Percentiles rank a stretch among this genome's conserved stretches.
Conservation (phyloP, 495 filamentous ascomycete species). For the Pyronema domesticum region DNA sequence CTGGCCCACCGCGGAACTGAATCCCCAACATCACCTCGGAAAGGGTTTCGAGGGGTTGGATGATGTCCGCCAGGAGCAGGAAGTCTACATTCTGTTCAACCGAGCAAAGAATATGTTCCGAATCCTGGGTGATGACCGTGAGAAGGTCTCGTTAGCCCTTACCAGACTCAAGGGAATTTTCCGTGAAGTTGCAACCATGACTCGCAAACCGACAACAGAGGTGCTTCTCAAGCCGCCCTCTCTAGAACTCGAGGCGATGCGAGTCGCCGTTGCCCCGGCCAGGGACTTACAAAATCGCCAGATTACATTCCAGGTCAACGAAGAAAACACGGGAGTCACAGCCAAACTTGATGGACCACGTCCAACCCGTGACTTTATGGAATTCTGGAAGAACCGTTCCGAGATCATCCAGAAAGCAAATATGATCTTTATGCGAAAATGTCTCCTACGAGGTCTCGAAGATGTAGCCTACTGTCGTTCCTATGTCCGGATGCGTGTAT, state of each 20-base stretch:
- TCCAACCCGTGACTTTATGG: slow-evolving; percentile 10
- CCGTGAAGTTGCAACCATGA: slow-evolving; percentile 18
- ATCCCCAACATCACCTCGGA: slow-evolving; percentile 15
- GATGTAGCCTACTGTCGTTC: slow-evolving; percentile 19
- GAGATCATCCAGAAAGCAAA: slow-evolving; percentile 11
- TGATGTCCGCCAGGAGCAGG: slow-evolving; percentile 16
- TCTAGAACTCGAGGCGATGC: neutral
- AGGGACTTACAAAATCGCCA: slow-evolving; percentile 15
- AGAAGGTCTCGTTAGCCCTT: slow-evolving; percentile 10
- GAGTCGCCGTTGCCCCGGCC: slow-evolving; percentile 1
- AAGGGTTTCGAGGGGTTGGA: slow-evolving; percentile 15
- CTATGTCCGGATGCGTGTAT: slow-evolving; percentile 16
- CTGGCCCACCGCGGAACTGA: slow-evolving; percentile 14
- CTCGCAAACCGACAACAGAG: slow-evolving; percentile 10
- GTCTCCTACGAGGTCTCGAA: slow-evolving; percentile 11
- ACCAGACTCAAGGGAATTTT: slow-evolving; percentile 17
- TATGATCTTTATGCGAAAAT: slow-evolving; percentile 8
- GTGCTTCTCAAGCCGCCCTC: slow-evolving; percentile 16
- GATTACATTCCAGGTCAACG: slow-evolving; percentile 13
- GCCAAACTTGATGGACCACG: slow-evolving; percentile 5
- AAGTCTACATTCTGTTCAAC: slow-evolving; percentile 14
- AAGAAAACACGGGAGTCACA: slow-evolving; percentile 5
- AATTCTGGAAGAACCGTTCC: slow-evolving; percentile 8
- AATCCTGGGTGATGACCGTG: slow-evolving; percentile 14
- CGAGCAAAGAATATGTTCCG: slow-evolving; percentile 7